These are phyloP conservation scores for Hygrophila difformis DNA, from an alignment of 257 asterid genomes.

Conservation along the genomic window DNA sequence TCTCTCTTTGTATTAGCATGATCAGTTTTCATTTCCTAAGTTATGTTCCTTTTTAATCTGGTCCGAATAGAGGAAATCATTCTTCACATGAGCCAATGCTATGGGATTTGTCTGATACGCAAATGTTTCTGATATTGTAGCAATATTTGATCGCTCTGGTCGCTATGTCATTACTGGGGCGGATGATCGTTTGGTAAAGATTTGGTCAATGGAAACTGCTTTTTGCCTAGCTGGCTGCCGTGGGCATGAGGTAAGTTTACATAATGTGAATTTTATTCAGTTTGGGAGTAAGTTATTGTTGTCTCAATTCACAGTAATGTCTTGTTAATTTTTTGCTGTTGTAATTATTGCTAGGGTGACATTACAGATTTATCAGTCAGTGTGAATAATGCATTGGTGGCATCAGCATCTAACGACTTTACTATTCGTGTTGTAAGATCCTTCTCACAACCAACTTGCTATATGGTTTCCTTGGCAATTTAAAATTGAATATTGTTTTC, in stretches of 20 bases:
- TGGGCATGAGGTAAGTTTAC: constrained; percentile 84
- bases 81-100: not conserved
- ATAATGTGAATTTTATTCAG: constrained; percentile 8
- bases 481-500: constrained; percentile 21
- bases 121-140: constrained; percentile 32
- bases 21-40: constrained; percentile 9
- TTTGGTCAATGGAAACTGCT: constrained; percentile 99
- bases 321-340: constrained; percentile 9
- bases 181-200: constrained; percentile 94
- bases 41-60: constrained; percentile 3
- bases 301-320: constrained; percentile 7
- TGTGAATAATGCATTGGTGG: constrained; percentile 77
- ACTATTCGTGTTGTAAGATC: constrained; percentile 92
- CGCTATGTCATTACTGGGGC: constrained; percentile 96
- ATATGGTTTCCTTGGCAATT: constrained; percentile 22
- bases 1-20: constrained; percentile 7
- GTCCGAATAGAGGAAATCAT: constrained; percentile 3
- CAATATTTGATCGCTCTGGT: constrained; percentile 93
- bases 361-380: constrained; percentile 93
- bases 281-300: constrained; percentile 9
- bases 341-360: constrained; percentile 60
- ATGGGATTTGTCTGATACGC: constrained; percentile 8
- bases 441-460: constrained; percentile 15
- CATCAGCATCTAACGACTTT: constrained; percentile 93
- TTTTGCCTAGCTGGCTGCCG: constrained; percentile 94